Evolutionary conservation across 768 basidiomycete species (phyloP), one percentile per base, ranked within the genome.

Genomic region (Mrakia hoshinonis): DNA sequence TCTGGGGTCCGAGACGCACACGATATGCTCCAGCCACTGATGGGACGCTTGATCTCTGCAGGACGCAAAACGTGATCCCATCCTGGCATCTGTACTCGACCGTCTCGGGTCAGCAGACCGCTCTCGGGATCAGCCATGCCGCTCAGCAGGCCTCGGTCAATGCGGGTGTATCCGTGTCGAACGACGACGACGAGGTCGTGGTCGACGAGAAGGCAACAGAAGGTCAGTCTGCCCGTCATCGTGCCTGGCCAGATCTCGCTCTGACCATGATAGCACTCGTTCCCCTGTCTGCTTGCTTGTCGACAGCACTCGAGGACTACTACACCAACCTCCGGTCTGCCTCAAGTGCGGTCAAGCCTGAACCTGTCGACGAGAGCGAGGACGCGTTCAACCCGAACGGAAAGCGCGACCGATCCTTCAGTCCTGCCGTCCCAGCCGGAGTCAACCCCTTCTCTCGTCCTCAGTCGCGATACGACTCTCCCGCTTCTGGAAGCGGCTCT

Each of bases 71-170:
- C 77, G 85, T 87, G 0, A 82, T 99, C 55, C 96, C 96, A 0
- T 83, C 89, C 15, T 99, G 96, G 96, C 91, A 96, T 81, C 84
- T 93, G 75, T 90, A 91, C 80, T 94, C 92, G 77, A 99, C 96
- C 3, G 92, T 99, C 73, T 88, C 92, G 4, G 92, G 93, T 11
- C 89, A 94, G 75, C 81, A 92, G 73, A 96, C 95, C 0, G 89
- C 91, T 26, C 83, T 94, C 49, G 92, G 92, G 24, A 49, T 68
- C 69, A 39, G 60, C 47, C 52, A 47, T 43, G 72, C 66, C 46
- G 72, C 72, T 4, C 61, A 67, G 43, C 34, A 24, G 6, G 67
- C 47, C 13, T 18, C 51, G 3, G 24, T 38, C 1, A 38, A 26
- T 13, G 65, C 58, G 20, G 72, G 66, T 0, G 22, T 29, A 3